Base-by-base conservation (phyloP, 306 rosid genomes). In the Sindora glabra region DNA sequence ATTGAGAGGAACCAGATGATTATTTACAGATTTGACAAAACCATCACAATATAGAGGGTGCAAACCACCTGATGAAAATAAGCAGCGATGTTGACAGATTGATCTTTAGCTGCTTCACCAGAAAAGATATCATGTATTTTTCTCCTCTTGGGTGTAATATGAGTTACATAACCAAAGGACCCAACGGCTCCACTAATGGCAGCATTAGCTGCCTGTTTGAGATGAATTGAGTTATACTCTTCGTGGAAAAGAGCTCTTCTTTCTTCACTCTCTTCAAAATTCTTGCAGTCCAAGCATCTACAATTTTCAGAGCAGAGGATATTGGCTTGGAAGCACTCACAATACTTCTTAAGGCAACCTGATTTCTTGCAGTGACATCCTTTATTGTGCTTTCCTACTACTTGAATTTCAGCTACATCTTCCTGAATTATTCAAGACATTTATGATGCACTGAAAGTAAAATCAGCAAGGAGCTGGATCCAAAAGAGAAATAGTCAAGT, bases 321-420 rank as follows among this genome's bases (percentile, higher is more conserved):
- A 69, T 73, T 87, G 76, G 84, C 89, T 73, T 87, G 95, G 74
- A 79, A 87, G 77, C 95, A 87, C 76, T 87, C 95, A 3, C 95
- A 87, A 60, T 87, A 87, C 81, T 81, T 87, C 83, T 87, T 87
- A 36, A 87, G 95, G 79, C 95, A 87, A 66, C 91, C 95, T 45
- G 95, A 81, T 72, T 84, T 87, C 82, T 74, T 81, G 77, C 95
- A 87, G 69, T 84, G 74, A 53, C 95, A 87, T 69, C 95, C 95
- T 81, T 87, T 87, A 64, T 84, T 84, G 82, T 87, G 95, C 83
- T 79, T 87, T 75, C 82, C 94, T 36, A 77, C 51, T 27, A 77
- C 68, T 74, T 81, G 95, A 79, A 44, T 49, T 65, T 79, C 84
- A 49, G 75, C 57, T 9, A 65, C 64, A 53, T 86, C 82, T 59